These are phyloP conservation scores for Marchantia polymorpha DNA, from an alignment of 225 moss, liverwort and hornwort genomes.

Conservation along the genomic window DNA sequence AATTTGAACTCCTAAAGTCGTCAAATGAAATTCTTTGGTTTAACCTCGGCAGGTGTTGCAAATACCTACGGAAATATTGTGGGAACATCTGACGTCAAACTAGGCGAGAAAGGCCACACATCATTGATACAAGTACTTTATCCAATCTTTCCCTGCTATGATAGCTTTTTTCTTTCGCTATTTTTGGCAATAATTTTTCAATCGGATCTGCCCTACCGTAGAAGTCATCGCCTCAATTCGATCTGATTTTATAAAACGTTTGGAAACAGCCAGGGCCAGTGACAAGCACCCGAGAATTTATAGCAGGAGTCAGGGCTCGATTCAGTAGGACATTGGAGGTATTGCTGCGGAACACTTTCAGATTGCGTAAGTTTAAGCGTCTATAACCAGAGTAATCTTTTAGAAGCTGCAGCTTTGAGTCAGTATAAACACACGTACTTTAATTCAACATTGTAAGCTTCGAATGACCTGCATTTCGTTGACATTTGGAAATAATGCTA, in stretches of 20 bases:
- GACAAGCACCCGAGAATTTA: constrained; percentile 67
- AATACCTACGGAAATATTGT: constrained; percentile 1
- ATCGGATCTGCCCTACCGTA: neutral
- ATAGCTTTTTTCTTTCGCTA: neutral
- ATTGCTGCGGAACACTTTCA: constrained; percentile 26
- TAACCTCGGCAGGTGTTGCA: neutral
- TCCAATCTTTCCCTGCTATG: neutral
- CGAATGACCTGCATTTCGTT: neutral
- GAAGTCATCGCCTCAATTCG: neutral
- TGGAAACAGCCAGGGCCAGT: constrained; percentile 40
- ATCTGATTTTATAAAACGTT: constrained; percentile 26
- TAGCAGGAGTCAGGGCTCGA: constrained; percentile 71
- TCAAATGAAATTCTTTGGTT: neutral
- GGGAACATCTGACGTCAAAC: constrained; percentile 7
- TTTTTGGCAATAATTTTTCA: neutral
- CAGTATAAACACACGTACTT: neutral
- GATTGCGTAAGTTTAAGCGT: constrained; percentile 12
- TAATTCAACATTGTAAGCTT: neutral
- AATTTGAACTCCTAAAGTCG: neutral
- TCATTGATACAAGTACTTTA: neutral
- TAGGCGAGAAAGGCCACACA: constrained; percentile 13
- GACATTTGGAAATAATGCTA: neutral
- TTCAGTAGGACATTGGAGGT: constrained; percentile 84
- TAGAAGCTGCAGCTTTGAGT: neutral
- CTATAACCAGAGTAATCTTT: neutral